These are phyloP conservation scores for Fusarium chuoi DNA, from an alignment of 2,329 filamentous ascomycete species.

Conservation along the genomic window DNA sequence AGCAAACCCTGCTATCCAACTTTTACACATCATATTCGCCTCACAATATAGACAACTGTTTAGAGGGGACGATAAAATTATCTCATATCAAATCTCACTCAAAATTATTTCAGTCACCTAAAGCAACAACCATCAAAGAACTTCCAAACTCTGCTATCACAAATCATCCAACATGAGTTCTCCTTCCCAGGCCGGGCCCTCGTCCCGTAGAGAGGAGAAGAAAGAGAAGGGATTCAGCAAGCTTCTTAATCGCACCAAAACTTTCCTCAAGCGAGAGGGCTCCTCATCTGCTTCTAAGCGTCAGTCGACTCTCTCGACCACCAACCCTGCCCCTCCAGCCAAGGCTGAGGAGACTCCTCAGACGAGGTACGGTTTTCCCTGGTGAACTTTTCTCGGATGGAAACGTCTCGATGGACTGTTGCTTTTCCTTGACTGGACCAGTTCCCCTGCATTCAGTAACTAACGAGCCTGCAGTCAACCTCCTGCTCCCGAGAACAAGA, in stretches of 20 bases:
- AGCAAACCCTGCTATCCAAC: neutral
- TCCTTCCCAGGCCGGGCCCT: slow-evolving; percentile 52
- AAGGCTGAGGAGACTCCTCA: slow-evolving; percentile 39
- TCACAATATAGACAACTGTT: slow-evolving; percentile 2
- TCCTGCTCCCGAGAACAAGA: slow-evolving; percentile 26
- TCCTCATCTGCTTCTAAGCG: slow-evolving; percentile 44
- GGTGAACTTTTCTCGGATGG: neutral
- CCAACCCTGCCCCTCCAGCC: slow-evolving; percentile 27
- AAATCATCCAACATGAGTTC: slow-evolving; percentile 53
- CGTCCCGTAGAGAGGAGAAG: slow-evolving; percentile 48
- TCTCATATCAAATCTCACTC: neutral
- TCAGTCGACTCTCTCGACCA: slow-evolving; percentile 39
- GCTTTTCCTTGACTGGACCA: neutral
- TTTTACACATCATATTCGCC: slow-evolving; percentile 2
- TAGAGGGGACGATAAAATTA: neutral
- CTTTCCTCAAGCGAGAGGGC: slow-evolving; percentile 57
- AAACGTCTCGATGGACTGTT: neutral
- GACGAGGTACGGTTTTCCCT: slow-evolving; percentile 41
- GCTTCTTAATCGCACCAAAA: slow-evolving; percentile 61
- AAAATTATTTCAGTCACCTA: neutral
- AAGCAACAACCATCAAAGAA: neutral
- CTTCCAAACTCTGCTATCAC: neutral
- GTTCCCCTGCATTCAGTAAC: neutral
- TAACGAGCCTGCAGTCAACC: slow-evolving; percentile 33
- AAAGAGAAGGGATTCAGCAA: slow-evolving; percentile 61